Base-by-base conservation (phyloP, 345 rosid genomes). In the Citrus maxima region DNA sequence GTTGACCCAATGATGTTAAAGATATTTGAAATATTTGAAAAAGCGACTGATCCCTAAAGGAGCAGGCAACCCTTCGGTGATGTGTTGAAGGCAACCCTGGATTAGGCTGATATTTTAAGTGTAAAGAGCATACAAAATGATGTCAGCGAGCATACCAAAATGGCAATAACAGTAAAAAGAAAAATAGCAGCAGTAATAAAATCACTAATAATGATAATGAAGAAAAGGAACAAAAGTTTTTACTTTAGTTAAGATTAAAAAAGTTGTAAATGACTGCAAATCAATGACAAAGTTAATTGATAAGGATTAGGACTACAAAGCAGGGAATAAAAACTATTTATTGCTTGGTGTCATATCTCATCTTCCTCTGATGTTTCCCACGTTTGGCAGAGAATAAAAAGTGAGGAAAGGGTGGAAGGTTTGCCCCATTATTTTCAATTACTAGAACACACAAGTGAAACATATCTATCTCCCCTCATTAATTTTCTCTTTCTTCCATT, bases 21-120 rank as follows among this genome's bases (percentile, higher is more conserved):
- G 98, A 94, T 85, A 94, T 92, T 82, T 90, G 98, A 86, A 97
- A 97, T 82, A 94, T 80, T 87, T 93, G 98, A 85, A 90, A 89
- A 85, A 97, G 95, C 38, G 94, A 88, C 62, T 97, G 98, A 84
- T 97, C 98, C 87, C 98, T 90, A 69, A 97, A 97, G 82, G 92
- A 87, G 89, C 95, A 92, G 5, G 98, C 96, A 62, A 94, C 97
- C 78, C 95, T 90, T 75, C 98, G 93, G 81, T 97, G 99, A 81
- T 85, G 89, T 27, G 98, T 90, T 67, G 98, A 86, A 18, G 97
- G 91, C 83, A 93, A 83, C 62, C 98, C 95, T 16, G 93, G 82
- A 83, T 86, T 92, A 64, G 95, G 88, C 99, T 97, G 90, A 49
- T 67, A 84, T 83, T 79, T 79, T 42, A 74, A 34, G 77, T 14